Conservation (phyloP, 129 eudicot genomes). For the Erigeron canadensis region DNA sequence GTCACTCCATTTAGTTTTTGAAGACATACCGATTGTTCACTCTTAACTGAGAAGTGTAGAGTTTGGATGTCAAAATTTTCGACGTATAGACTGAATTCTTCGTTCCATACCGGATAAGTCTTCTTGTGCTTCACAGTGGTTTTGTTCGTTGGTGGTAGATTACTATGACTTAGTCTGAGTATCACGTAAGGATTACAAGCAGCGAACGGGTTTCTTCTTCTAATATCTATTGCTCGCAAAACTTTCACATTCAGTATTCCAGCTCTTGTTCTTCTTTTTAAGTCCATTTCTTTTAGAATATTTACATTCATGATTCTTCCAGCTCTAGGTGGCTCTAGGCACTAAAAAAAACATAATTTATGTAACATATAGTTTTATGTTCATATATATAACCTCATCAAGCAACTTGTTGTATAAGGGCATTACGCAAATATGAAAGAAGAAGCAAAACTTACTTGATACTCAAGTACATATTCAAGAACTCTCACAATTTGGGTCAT, state of each 20-base stretch:
- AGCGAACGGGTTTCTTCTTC: background rate
- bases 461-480: constrained; percentile 7
- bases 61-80: constrained; percentile 50
- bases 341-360: too few species aligned
- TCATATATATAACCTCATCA: too few species aligned
- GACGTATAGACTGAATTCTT: constrained; percentile 53
- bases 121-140: constrained; percentile 49
- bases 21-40: constrained; percentile 50
- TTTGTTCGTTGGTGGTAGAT: constrained; percentile 42
- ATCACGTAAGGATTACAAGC: constrained; percentile 57
- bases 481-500: background rate
- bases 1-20: background rate
- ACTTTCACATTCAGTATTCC: constrained; percentile 64
- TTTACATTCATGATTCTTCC: constrained; percentile 56
- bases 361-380: too few species aligned
- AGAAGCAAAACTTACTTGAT: constrained; percentile 9
- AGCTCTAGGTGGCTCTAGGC: background rate
- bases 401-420: too few species aligned
- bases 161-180: constrained; percentile 43
- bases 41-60: constrained; percentile 42
- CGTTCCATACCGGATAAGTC: constrained; percentile 73
- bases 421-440: too few species aligned
- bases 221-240: constrained; percentile 22
- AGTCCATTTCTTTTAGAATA: constrained; percentile 35
- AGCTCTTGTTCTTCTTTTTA: background rate